Conservation (phyloP, 176 grass and related monocot species). For the Carex pumila region DNA sequence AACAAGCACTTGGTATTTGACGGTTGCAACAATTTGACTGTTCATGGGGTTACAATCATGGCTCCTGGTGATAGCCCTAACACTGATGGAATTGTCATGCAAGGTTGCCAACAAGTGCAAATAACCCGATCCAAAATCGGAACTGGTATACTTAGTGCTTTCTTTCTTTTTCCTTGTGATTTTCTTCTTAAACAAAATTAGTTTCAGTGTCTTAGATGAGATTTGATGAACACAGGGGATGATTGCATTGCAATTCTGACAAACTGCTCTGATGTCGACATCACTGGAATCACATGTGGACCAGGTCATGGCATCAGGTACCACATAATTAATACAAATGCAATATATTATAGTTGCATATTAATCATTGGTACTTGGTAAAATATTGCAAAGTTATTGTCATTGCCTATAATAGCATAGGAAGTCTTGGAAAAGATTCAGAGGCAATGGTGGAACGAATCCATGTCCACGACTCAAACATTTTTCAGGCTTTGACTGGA, state of each 20-base stretch:
- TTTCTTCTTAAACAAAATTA: background rate
- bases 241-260: conserved; percentile 58
- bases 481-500: conserved; percentile 37
- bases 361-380: background rate
- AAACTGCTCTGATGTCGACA: conserved; percentile 14
- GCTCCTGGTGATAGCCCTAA: conserved; percentile 60
- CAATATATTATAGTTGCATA: background rate
- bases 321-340: background rate
- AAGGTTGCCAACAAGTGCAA: conserved; percentile 13
- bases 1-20: conserved; percentile 48
- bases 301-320: conserved; percentile 86
- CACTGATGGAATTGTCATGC: conserved; percentile 60
- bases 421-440: conserved; percentile 37
- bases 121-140: conserved; percentile 32
- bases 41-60: conserved; percentile 22
- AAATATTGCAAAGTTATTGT: background rate
- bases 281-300: conserved; percentile 36
- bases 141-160: conserved; percentile 28
- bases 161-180: background rate
- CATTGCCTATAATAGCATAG: conserved; percentile 39
- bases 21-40: conserved; percentile 25
- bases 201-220: background rate
- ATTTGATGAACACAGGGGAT: conserved; percentile 34
- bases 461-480: conserved; percentile 32
- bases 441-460: conserved; percentile 30